phyloP scores from a whole-genome alignment of 1,284 basidiomycete genomes.

The Coniferiporia sulphurascens region DNA sequence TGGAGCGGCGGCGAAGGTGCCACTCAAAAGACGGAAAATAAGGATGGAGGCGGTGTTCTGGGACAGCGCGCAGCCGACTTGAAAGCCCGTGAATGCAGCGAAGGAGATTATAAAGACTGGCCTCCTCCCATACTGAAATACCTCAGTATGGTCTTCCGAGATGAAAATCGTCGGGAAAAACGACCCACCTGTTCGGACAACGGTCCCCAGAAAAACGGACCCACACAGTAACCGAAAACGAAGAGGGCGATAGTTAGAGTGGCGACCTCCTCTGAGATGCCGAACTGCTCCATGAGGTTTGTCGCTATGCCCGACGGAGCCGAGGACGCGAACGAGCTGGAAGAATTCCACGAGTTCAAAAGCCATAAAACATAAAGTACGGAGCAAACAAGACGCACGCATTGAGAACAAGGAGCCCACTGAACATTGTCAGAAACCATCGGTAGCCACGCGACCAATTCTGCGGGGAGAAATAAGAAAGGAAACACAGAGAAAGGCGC shows the following conservation, averaged over 20 bases:
- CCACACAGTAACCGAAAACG: constrained; percentile 43
- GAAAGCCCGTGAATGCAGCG: constrained; percentile 43
- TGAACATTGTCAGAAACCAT: constrained; percentile 61
- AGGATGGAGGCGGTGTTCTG: constrained; percentile 58
- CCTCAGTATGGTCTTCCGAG: neutral
- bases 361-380: neutral
- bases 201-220: constrained; percentile 45
- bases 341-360: constrained; percentile 13
- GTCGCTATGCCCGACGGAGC: constrained; percentile 46
- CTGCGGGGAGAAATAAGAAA: constrained; percentile 26
- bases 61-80: constrained; percentile 56
- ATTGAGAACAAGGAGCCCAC: constrained; percentile 63
- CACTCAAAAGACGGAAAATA: constrained; percentile 65
- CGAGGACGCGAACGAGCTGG: constrained; percentile 58
- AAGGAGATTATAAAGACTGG: constrained; percentile 47
- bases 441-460: constrained; percentile 54
- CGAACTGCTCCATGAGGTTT: constrained; percentile 48
- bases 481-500: neutral
- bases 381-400: constrained; percentile 39
- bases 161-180: neutral
- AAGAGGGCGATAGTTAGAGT: constrained; percentile 38
- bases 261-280: constrained; percentile 46
- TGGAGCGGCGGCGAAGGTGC: constrained; percentile 51
- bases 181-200: constrained; percentile 37
- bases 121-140: constrained; percentile 28